Evolutionary conservation across 2,329 filamentous ascomycete genomes (phyloP).

Genomic region (Erysiphe pulchra): DNA sequence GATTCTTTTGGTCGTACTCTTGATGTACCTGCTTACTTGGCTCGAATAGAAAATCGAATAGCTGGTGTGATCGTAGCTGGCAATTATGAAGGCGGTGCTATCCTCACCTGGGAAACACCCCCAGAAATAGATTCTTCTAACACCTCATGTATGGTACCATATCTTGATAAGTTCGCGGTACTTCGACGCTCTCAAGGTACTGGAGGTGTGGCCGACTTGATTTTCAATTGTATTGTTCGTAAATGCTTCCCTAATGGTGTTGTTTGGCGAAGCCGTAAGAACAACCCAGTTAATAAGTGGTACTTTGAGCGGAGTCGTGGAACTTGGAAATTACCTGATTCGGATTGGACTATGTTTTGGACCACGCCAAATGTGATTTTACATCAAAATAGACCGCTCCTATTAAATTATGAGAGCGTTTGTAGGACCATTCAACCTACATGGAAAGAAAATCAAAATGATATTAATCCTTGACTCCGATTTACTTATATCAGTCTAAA

Average conservation of each 20-base stretch:
- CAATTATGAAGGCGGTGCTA: constrained; percentile 85
- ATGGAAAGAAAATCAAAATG: constrained; percentile 31
- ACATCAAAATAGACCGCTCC: constrained; percentile 22
- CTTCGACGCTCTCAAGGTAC: constrained; percentile 69
- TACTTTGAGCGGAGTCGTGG: constrained; percentile 83
- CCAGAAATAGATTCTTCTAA: constrained; percentile 25
- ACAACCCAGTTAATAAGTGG: constrained; percentile 97
- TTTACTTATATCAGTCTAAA: neutral
- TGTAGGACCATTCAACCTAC: constrained; percentile 37
- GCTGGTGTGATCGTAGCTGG: constrained; percentile 88
- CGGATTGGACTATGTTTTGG: constrained; percentile 97
- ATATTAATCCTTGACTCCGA: constrained; percentile 26
- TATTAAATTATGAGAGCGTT: constrained; percentile 50
- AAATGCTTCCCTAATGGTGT: constrained; percentile 72
- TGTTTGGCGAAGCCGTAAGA: constrained; percentile 64
- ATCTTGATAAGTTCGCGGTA: constrained; percentile 94
- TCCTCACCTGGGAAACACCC: constrained; percentile 81
- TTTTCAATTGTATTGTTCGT: constrained; percentile 87
- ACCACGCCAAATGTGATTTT: constrained; percentile 41
- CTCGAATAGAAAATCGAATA: constrained; percentile 53
- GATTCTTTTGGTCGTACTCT: constrained; percentile 76
- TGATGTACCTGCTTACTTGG: constrained; percentile 59
- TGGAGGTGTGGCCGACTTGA: constrained; percentile 78
- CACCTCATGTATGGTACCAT: constrained; percentile 49
- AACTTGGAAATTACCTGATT: constrained; percentile 55